Evolutionary conservation across 2,329 filamentous ascomycete genomes (phyloP).

Genomic region (Cadophora malorum): DNA sequence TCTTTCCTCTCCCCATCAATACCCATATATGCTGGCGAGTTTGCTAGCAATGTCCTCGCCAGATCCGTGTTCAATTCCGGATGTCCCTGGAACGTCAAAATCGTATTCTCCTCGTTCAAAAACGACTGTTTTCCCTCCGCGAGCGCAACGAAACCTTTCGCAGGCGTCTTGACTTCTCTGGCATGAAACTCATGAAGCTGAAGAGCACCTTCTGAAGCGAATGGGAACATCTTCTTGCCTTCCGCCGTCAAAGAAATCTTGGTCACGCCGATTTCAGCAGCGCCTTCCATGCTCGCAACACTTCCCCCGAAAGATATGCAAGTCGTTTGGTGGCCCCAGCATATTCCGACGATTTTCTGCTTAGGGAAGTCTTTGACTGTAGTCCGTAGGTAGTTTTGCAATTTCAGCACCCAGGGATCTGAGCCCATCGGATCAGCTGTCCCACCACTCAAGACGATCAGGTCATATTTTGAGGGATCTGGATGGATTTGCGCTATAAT

Average conservation of each 20-base stretch:
- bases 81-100: conserved; percentile 54
- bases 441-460: conserved; percentile 52
- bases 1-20: conserved; percentile 45
- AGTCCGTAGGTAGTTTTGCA: conserved; percentile 49
- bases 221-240: conserved; percentile 49
- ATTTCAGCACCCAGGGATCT: conserved; percentile 50
- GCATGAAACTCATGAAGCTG: conserved; percentile 52
- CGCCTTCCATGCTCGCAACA: conserved; percentile 48
- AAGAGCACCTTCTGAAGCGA: conserved; percentile 21
- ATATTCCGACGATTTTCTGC: conserved; percentile 49
- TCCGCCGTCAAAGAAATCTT: conserved; percentile 48
- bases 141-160: conserved; percentile 46
- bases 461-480: conserved; percentile 49
- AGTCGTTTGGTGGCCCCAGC: conserved; percentile 55
- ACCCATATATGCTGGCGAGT: conserved; percentile 49
- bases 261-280: conserved; percentile 50
- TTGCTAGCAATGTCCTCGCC: conserved; percentile 48
- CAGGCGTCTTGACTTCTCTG: conserved; percentile 47
- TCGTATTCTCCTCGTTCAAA: conserved; percentile 48
- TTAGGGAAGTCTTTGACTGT: conserved; percentile 42
- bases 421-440: conserved; percentile 51
- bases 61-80: conserved; percentile 52
- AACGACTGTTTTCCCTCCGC: conserved; percentile 50
- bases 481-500: conserved; percentile 42
- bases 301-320: conserved; percentile 48